A percentile compares a stretch with the other conserved stretches of the same genome.
Conservation (phyloP, 345 rosid genomes). For the Camelina laxa region DNA sequence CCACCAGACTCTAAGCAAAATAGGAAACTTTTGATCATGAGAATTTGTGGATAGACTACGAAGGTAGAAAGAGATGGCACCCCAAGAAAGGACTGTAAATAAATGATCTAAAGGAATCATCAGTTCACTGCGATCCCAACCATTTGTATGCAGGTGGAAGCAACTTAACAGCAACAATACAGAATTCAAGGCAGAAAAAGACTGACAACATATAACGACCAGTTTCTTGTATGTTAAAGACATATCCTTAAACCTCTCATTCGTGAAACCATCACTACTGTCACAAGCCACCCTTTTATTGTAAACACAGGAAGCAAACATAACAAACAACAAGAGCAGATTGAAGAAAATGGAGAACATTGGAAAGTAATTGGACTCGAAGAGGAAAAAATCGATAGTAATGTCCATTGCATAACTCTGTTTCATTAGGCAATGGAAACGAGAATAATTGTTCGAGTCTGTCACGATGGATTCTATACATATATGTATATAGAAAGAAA, state of each 20-base stretch:
- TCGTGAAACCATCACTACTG: constrained; percentile 26
- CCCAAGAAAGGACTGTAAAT: constrained; percentile 72
- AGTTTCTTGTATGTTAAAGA: constrained; percentile 47
- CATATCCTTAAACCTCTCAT: constrained; percentile 40
- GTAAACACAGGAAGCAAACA: constrained; percentile 46
- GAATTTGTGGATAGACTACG: constrained; percentile 40
- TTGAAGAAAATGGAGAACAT: constrained; percentile 58
- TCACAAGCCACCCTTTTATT: constrained; percentile 37
- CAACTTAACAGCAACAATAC: constrained; percentile 56
- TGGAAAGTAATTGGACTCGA: constrained; percentile 48
- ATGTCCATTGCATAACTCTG: constrained; percentile 32
- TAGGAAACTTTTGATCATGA: constrained; percentile 48
- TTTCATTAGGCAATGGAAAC: constrained; percentile 22
- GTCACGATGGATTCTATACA: constrained; percentile 6
- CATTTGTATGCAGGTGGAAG: constrained; percentile 61
- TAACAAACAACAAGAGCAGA: constrained; percentile 49
- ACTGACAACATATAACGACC: constrained; percentile 56
- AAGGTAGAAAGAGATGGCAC: constrained; percentile 51
- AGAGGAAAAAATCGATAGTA: constrained; percentile 35
- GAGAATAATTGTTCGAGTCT: constrained; percentile 31
- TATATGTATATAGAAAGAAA: background rate
- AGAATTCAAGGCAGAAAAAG: constrained; percentile 54
- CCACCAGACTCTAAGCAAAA: constrained; percentile 79
- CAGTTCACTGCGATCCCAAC: constrained; percentile 51
- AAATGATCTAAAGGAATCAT: constrained; percentile 55